Percentiles rank a stretch among this genome's conserved stretches.
Evolutionary conservation across 495 filamentous ascomycete species (phyloP).

Genomic region (Tuber brumale): DNA sequence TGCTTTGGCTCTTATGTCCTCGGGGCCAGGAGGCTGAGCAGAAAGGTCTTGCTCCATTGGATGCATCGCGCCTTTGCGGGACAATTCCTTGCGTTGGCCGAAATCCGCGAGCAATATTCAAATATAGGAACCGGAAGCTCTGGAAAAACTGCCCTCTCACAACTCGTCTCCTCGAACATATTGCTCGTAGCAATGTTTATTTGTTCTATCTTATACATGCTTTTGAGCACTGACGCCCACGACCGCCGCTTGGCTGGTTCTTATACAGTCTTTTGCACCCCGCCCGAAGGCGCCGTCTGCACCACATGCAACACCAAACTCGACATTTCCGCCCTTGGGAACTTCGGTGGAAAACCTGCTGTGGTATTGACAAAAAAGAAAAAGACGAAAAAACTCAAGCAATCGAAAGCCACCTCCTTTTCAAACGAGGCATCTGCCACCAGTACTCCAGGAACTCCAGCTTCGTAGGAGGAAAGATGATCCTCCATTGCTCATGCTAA

Average conservation of each 20-base stretch:
- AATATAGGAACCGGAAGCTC: not conserved
- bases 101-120: not conserved
- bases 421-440: conserved; percentile 30
- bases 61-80: not conserved
- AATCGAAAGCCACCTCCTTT: conserved; percentile 43
- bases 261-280: conserved; percentile 56
- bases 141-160: not conserved
- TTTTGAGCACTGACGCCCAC: not conserved
- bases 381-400: conserved; percentile 55
- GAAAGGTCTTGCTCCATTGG: not conserved
- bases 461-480: conserved; percentile 17
- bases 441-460: conserved; percentile 37
- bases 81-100: not conserved
- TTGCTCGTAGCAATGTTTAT: not conserved
- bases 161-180: not conserved
- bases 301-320: conserved; percentile 86
- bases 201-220: not conserved
- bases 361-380: conserved; percentile 68
- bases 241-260: conserved; percentile 21
- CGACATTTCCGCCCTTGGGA: conserved; percentile 52
- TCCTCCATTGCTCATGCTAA: not conserved
- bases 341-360: conserved; percentile 66
- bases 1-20: not conserved
- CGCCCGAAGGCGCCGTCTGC: conserved; percentile 62
- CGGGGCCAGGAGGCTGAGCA: not conserved